Evolutionary conservation across 2,329 filamentous ascomycete species (phyloP), one percentile per base, ranked within the genome.

Genomic region (Penicillium sclerotigenum): DNA sequence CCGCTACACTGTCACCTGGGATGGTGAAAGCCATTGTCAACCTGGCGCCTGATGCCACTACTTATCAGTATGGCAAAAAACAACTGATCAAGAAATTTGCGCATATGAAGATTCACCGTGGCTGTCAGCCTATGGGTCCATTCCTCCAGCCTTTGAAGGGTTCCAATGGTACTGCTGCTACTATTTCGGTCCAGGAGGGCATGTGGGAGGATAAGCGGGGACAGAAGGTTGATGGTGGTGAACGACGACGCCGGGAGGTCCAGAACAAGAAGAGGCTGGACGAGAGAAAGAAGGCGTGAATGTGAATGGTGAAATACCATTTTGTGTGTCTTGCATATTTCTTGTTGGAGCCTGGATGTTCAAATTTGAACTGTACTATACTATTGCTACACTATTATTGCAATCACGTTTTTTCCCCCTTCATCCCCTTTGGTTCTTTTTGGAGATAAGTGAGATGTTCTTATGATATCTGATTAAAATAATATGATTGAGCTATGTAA

Each of bases 221-320:
- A 28, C 85, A 86, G 69, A 97, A 97, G 86, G 87, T 99, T 64
- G 92, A 97, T 75, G 94, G 94, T 70, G 94, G 94, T 81, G 94
- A 99, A 81, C 87, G 94, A 73, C 85, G 94, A 75, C 86, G 84
- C 73, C 89, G 88, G 16, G 88, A 96, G 78, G 87, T 97, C 50
- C 83, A 90, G 67, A 91, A 92, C 66, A 96, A 96, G 86, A 88
- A 86, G 77, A 84, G 88, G 62, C 86, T 89, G 49, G 86, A 86
- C 34, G 89, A 92, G 78, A 87, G 90, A 64, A 89, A 87, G 74
- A 90, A 90, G 37, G 63, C 58, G 29, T 69, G 57, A 58, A 50
- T 22, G 20, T 41, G 34, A 29, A 43, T 34, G 41, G 22, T 56
- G 50, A 41, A 51, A 34, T 31, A 26, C 43, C 49, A 52, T 47